Conservation (phyloP, 2,329 filamentous ascomycete species). For the Verticillium klebahnii region DNA sequence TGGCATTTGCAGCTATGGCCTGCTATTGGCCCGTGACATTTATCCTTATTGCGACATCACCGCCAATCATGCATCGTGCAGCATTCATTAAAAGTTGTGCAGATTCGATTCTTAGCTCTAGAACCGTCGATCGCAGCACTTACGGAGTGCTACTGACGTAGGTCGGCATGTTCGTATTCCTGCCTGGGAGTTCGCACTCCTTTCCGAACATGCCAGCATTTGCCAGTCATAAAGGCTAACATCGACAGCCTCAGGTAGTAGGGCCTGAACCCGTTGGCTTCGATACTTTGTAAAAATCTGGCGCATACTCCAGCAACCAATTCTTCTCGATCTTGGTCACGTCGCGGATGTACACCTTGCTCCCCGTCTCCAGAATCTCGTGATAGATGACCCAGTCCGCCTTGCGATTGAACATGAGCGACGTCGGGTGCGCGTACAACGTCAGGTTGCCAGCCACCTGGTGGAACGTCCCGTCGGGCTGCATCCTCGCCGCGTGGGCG, state of each 20-base stretch:
- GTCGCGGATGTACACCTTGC: slow-evolving; percentile 87
- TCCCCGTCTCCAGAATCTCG: slow-evolving; percentile 83
- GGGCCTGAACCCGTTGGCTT: not conserved
- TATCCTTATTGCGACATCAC: not conserved
- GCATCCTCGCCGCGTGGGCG: slow-evolving; percentile 89
- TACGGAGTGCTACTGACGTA: not conserved
- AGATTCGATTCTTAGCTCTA: not conserved
- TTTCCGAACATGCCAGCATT: not conserved
- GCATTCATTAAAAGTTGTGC: not conserved
- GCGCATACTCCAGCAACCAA: slow-evolving; percentile 89
- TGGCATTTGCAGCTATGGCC: not conserved
- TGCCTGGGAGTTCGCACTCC: not conserved
- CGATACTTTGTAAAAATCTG: slow-evolving; percentile 70
- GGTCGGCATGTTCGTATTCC: not conserved
- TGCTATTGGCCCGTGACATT: not conserved
- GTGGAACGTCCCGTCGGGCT: slow-evolving; percentile 83
- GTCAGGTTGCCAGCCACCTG: slow-evolving; percentile 76
- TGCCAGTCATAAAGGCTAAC: not conserved
- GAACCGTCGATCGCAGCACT: not conserved
- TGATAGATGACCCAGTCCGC: slow-evolving; percentile 96
- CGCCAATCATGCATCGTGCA: not conserved
- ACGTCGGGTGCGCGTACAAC: slow-evolving; percentile 85
- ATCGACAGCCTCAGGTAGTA: not conserved
- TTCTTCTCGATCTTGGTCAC: slow-evolving; percentile 87
- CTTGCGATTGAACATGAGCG: slow-evolving; percentile 92